A percentile compares a stretch with the other conserved stretches of the same genome.
Conservation (phyloP, 352 stramenopile genomes). For the Globisporangium recalcitrans region DNA sequence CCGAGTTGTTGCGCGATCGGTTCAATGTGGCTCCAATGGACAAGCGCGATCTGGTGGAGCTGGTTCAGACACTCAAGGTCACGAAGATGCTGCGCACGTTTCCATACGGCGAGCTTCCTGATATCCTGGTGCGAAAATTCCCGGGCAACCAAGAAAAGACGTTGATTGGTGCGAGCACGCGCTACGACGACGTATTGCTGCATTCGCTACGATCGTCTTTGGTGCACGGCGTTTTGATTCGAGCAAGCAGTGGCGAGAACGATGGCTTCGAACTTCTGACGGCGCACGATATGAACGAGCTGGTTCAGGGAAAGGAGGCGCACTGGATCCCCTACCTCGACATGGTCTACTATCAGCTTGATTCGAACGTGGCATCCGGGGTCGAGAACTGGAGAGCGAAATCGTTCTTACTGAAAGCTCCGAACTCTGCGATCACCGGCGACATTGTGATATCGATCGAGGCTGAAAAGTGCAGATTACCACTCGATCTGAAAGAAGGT, state of each 20-base stretch:
- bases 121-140: constrained; percentile 42
- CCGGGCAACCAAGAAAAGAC: constrained; percentile 36
- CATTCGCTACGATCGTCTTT: constrained; percentile 58
- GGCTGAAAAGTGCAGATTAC: constrained; percentile 35
- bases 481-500: constrained; percentile 58
- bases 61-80: constrained; percentile 38
- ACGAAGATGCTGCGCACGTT: constrained; percentile 57
- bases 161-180: constrained; percentile 35
- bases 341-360: constrained; percentile 52
- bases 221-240: constrained; percentile 54
- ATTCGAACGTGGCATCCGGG: constrained; percentile 9
- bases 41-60: constrained; percentile 37
- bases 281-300: constrained; percentile 46
- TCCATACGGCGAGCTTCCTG: constrained; percentile 55
- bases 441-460: constrained; percentile 68
- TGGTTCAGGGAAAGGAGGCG: constrained; percentile 31
- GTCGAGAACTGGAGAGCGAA: constrained; percentile 43
- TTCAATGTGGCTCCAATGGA: constrained; percentile 39
- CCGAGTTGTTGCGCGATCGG: constrained; percentile 35
- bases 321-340: constrained; percentile 61
- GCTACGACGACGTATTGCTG: constrained; percentile 59
- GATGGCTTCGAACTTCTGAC: constrained; percentile 39
- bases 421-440: constrained; percentile 23
- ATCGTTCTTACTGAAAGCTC: constrained; percentile 41
- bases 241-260: constrained; percentile 16